Base-by-base conservation (phyloP, 2,329 filamentous ascomycete genomes). In the Torrubiella hemipterigena region DNA sequence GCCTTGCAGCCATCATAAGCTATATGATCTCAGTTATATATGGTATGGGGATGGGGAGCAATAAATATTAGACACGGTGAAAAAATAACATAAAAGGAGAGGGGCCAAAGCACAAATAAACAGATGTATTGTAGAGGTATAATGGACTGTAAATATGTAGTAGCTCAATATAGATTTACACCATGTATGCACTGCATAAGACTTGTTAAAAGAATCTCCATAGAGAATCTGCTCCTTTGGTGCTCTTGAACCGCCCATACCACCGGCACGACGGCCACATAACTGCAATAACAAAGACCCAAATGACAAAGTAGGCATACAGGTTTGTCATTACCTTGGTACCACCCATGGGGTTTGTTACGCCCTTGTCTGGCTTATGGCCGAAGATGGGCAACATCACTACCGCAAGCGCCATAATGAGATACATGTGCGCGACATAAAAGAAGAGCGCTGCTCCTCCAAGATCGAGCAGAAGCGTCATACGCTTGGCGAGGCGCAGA, bases 401-500 rank as follows among this genome's bases (percentile, higher is more conserved):
- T 2, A 27, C 16, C 2, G 45, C 49, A 0, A 54, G 18, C 2
- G 33, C 26, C 15, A 58, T 49, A 4, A 60, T 36, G 3, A 58
- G 22, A 12, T 54, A 22, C 22, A 62, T 39, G 32, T 65, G 61
- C 2, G 44, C 37, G 6, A 63, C 36, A 40, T 64, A 65, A 30
- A 65, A 65, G 47, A 65, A 65, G 5, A 65, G 39, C 0, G 61
- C 58, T 0, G 59, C 59, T n/a, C 52, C 54, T n/a, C 61, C 61
- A 37, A 58, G 62, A 14, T 56, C 53, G 3, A 64, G 43, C 1
- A 65, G 40, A n/a, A 57, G 41, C 0, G 48, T 48, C 13, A 61
- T 35, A 11, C 41, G 47, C 25, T 38, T 43, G 0, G 52, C 49
- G 4, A 56, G 17, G 3, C 20, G 22, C 0, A 40, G 32, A 1